These are phyloP conservation scores for Spiraea crenata DNA, from an alignment of 331 rosid genomes.

Conservation along the genomic window DNA sequence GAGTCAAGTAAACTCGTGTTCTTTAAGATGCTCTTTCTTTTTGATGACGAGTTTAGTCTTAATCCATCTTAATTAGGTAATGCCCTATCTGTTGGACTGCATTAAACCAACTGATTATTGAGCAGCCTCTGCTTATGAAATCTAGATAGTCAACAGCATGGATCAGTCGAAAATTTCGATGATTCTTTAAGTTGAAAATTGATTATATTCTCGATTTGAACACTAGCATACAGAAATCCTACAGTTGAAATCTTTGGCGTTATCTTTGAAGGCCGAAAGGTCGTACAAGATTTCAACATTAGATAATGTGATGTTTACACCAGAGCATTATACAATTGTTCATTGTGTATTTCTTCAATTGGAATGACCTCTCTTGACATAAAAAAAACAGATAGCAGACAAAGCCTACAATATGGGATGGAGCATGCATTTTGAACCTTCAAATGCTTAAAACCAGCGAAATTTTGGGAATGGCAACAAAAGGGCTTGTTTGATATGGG, in stretches of 20 bases:
- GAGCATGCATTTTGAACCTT: neutral
- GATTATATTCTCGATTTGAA: neutral
- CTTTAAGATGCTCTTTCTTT: too few relatives aligned
- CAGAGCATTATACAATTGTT: too few relatives aligned
- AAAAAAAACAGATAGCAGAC: too few relatives aligned
- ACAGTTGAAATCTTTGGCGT: neutral
- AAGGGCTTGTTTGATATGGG: neutral
- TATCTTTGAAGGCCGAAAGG: neutral
- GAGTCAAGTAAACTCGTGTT: too few relatives aligned
- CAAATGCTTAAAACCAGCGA: neutral
- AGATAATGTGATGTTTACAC: too few relatives aligned
- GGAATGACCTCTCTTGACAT: neutral
- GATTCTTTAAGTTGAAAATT: neutral
- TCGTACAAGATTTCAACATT: neutral
- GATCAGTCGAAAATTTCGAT: neutral
- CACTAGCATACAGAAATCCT: neutral
- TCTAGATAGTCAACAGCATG: neutral
- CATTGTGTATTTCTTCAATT: neutral
- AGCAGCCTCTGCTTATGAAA: neutral
- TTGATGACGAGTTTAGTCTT: neutral
- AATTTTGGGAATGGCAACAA: neutral
- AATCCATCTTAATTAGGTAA: neutral
- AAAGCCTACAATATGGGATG: neutral
- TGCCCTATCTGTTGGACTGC: neutral
- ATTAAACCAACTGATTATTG: neutral